Evolutionary conservation across 106 monocot genomes (phyloP).

Genomic region (Acorus gramineus): DNA sequence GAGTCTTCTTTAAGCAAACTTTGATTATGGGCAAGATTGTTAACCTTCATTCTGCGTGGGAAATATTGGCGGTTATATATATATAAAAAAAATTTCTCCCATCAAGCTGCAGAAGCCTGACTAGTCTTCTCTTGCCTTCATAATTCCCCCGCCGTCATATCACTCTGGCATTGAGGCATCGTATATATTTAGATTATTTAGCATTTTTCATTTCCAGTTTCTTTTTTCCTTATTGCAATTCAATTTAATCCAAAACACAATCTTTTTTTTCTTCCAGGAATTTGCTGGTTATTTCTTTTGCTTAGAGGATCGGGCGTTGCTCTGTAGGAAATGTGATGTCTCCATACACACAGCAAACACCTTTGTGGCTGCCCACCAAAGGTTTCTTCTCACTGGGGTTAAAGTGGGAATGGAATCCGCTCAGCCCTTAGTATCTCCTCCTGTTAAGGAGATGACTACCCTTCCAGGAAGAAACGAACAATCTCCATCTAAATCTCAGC

Average conservation of each 20-base stretch:
- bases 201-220: too few species aligned
- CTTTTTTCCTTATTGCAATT: not conserved
- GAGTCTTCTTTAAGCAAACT: too few species aligned
- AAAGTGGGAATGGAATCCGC: constrained; percentile 56
- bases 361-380: constrained; percentile 58
- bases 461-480: constrained; percentile 4
- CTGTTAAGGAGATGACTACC: constrained; percentile 13
- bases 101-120: too few species aligned
- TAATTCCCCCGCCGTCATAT: too few species aligned
- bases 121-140: too few species aligned
- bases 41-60: too few species aligned
- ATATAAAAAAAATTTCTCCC: too few species aligned
- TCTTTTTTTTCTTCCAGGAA: constrained; percentile 36
- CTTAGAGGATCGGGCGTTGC: constrained; percentile 77
- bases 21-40: too few species aligned
- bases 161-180: too few species aligned
- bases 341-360: constrained; percentile 65
- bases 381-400: constrained; percentile 78
- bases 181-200: too few species aligned
- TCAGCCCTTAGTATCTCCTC: constrained; percentile 19
- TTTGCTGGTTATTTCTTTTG: constrained; percentile 82
- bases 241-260: not conserved
- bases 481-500: constrained; percentile 11
- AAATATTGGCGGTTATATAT: too few species aligned
- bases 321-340: constrained; percentile 77